Evolutionary conservation across 2,329 filamentous ascomycete species (phyloP).

Genomic region (Xylariaceae sp.): DNA sequence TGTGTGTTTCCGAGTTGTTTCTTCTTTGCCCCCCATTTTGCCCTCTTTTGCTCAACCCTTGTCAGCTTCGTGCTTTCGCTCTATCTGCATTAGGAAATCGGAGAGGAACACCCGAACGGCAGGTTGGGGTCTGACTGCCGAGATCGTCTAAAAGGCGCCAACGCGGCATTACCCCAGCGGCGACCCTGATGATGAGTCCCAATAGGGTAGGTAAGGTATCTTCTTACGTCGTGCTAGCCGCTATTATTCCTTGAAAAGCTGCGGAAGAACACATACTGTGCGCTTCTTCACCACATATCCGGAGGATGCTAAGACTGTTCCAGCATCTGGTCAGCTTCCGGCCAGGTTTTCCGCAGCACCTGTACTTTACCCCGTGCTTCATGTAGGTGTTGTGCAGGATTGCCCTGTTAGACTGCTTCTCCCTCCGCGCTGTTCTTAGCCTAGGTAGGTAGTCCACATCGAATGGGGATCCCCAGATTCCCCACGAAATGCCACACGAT

Average conservation of each 20-base stretch:
- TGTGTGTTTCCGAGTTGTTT: background rate
- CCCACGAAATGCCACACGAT: background rate
- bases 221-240: background rate
- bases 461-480: too few species aligned
- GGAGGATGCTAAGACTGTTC: slow-evolving; percentile 3
- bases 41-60: background rate
- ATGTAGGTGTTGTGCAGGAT: slow-evolving; percentile 1
- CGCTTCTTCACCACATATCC: background rate
- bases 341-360: slow-evolving; percentile 9
- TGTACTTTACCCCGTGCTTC: background rate
- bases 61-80: background rate
- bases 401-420: slow-evolving; percentile 1
- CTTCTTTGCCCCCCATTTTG: background rate
- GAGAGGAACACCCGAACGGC: slow-evolving; percentile 6
- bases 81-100: slow-evolving; percentile 12
- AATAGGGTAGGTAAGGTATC: background rate
- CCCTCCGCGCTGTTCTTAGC: slow-evolving; percentile 10
- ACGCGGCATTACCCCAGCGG: background rate
- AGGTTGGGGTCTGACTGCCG: slow-evolving; percentile 6
- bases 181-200: background rate
- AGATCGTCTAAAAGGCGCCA: background rate
- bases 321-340: slow-evolving; percentile 6
- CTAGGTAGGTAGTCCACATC: background rate
- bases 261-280: background rate
- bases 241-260: background rate